Percentiles rank a stretch among this genome's conserved stretches.
These are phyloP conservation scores for Suillus cothurnatus DNA, from an alignment of 768 basidiomycete species.

Conservation along the genomic window DNA sequence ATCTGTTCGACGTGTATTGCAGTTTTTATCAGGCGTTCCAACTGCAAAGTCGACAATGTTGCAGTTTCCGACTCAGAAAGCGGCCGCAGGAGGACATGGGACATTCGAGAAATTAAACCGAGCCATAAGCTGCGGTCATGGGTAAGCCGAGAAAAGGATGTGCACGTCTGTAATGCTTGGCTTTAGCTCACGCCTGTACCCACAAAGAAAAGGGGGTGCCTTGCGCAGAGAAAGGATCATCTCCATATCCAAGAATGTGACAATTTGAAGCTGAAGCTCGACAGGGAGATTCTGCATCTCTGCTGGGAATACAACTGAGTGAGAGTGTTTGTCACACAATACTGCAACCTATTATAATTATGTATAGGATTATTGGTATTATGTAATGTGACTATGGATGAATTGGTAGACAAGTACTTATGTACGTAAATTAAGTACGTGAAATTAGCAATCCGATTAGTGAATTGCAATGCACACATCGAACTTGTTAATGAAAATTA, in stretches of 20 bases:
- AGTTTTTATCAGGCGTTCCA: conserved; percentile 17
- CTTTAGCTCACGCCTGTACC: not conserved
- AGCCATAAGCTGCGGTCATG: conserved; percentile 22
- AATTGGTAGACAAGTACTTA: not conserved
- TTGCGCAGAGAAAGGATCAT: conserved; percentile 22
- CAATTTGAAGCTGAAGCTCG: conserved; percentile 20
- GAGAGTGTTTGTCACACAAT: too few relatives aligned
- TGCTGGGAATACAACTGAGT: not conserved
- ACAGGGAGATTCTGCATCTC: conserved; percentile 17
- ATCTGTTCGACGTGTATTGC: conserved; percentile 18
- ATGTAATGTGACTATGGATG: not conserved
- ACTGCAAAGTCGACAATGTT: conserved; percentile 13
- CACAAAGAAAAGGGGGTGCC: conserved; percentile 10
- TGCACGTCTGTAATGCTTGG: conserved; percentile 25
- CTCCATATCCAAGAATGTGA: conserved; percentile 16
- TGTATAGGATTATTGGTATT: too few relatives aligned
- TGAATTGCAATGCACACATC: not conserved
- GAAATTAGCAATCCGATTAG: not conserved
- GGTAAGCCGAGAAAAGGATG: conserved; percentile 19
- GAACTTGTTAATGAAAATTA: not conserved
- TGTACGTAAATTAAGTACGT: too few relatives aligned
- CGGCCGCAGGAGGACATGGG: conserved; percentile 17
- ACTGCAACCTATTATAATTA: too few relatives aligned
- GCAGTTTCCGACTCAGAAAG: conserved; percentile 16
- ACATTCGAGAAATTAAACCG: conserved; percentile 16